These are phyloP conservation scores for Thuidium tamariscinum DNA, from an alignment of 225 moss, liverwort and hornwort genomes.

Conservation along the genomic window DNA sequence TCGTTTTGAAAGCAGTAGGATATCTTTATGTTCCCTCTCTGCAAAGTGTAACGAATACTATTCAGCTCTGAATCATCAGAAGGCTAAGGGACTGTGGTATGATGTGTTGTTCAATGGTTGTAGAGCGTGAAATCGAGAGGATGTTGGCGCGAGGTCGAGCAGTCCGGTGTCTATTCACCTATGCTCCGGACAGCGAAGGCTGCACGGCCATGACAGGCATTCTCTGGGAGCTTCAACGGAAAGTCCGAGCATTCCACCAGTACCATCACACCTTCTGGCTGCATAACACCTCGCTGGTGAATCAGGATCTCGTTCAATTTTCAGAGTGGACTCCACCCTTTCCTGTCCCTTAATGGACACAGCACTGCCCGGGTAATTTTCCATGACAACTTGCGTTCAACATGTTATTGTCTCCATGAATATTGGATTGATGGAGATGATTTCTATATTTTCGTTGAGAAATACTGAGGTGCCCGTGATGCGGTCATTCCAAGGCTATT, in stretches of 20 bases:
- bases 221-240: conserved; percentile 63
- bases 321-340: conserved; percentile 33
- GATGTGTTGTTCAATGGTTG: not conserved
- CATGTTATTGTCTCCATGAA: not conserved
- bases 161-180: conserved; percentile 51
- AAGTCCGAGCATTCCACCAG: conserved; percentile 55
- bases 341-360: conserved; percentile 6
- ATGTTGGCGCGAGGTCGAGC: conserved; percentile 34
- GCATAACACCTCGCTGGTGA: conserved; percentile 32
- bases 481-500: not conserved
- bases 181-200: conserved; percentile 27
- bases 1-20: not conserved
- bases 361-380: not conserved
- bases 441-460: not conserved
- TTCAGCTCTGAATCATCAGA: not conserved
- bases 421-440: not conserved
- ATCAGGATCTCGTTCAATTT: conserved; percentile 25
- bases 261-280: conserved; percentile 47
- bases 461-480: accelerated
- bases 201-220: conserved; percentile 60
- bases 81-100: not conserved
- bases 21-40: not conserved
- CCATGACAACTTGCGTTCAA: not conserved
- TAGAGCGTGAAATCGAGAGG: conserved; percentile 31
- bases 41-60: not conserved